Base-by-base conservation (phyloP, 495 filamentous ascomycete species). In the Tuber borchii region DNA sequence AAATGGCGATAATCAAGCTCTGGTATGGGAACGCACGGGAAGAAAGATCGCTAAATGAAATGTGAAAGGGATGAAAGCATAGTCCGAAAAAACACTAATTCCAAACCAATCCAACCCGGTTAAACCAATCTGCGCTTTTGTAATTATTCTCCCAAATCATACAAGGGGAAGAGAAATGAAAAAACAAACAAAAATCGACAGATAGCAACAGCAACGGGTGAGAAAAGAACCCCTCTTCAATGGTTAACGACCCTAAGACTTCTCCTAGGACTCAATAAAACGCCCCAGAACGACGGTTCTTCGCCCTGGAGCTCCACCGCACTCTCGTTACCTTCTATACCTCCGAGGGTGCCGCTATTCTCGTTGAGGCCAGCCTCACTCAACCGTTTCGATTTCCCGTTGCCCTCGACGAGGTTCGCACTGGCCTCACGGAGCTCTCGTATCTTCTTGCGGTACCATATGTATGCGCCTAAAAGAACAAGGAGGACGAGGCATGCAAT, bases 201-300 rank as follows among this genome's bases (percentile, higher is more conserved):
- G 46, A 39, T 37, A 37, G 45, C 14, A 39, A 22, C 17, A 76
- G 43, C 34, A 26, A 46, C 37, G 37, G 14, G n/a, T 44, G 51
- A 74, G 61, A 14, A 65, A 43, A 61, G 34, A 39, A 39, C 19
- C 19, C 69, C 19, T 17, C 31, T 31, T 71, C 72, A 82, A 75
- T 82, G 80, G 85, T 93, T 93, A 22, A 93, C 90, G 56, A 93
- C 90, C 81, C 90, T 84, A 84, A 93, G 84, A 78, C 90, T 92
- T 80, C 92, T 86, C 81, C 90, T 87, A 73, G 91, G 91, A 76
- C 90, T 90, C 83, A 93, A 79, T 78, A 93, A 82, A 31, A 93
- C 91, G 68, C 89, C 91, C 78, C 91, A 89, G 80, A 93, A 93
- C 74, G 87, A 92, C 80, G 91, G 91, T 82, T 93, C 90, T 79